Evolutionary conservation across 768 basidiomycete genomes (phyloP), one percentile per base, ranked within the genome.

Genomic region (Leccinellum luteum): DNA sequence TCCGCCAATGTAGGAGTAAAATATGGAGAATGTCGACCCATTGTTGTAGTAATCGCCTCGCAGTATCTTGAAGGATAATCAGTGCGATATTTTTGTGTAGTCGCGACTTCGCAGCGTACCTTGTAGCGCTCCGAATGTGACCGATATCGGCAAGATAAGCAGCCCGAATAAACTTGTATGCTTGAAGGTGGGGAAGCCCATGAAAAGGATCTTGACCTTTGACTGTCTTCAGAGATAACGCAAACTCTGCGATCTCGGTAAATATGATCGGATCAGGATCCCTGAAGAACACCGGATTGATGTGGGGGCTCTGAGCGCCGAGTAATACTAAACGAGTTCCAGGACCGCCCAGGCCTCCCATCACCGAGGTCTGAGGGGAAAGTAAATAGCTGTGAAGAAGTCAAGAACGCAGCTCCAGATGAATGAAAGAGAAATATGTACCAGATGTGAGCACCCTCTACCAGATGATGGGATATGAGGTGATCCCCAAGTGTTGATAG

Each of bases 381-480:
- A 98, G 81, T 6, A 98, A 76, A 67, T 95, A 94, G 68, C 93
- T 96, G 8, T 56, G 43, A 58, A 48, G 51, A 12, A 6, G 19
- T 69, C 53, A 62, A 41, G 34, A 13, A 38, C 12, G 15, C 17
- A 23, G 43, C 49, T 27, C 48, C 25, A 30, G n/a, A 45, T 28
- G 7, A 30, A 23, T 35, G 35, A 19, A 25, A 55, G 31, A 15
- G 6, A 48, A 31, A 27, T 54, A 12, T 75, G 60, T 66, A 98
- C 96, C 97, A 99, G 57, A 79, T 84, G 77, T 98, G 95, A 23
- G 94, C 93, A 17, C 94, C 94, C 63, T 94, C 89, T 9, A 84
- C 73, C 75, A 90, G 85, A 32, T 88, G 81, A 62, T 87, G 85
- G 5, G 82, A 76, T 14, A 76, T 69, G n/a, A 99, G 78, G 61